phyloP scores from a whole-genome alignment of 2,329 filamentous ascomycete genomes.

The Monosporascus sp. region DNA sequence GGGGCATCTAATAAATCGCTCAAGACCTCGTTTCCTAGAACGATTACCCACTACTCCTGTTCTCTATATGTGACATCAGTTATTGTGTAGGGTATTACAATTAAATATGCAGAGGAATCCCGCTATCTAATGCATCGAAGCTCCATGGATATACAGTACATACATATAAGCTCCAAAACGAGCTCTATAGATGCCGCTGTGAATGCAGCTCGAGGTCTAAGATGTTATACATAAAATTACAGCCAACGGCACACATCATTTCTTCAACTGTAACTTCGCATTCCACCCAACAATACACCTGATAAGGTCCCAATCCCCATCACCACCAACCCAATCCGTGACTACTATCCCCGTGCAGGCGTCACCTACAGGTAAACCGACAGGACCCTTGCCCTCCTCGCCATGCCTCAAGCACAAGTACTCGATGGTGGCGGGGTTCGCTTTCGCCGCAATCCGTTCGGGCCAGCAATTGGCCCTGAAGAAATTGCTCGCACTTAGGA shows the following conservation, averaged over 20 bases:
- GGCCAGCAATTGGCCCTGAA: slow-evolving; percentile 92
- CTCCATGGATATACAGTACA: no score
- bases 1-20: no score
- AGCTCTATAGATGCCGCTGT: no score
- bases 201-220: no score
- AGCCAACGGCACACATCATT: background rate
- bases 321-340: slow-evolving; percentile 85
- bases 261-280: slow-evolving; percentile 51
- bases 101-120: no score
- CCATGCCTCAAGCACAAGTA: slow-evolving; percentile 56
- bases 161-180: no score
- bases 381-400: slow-evolving; percentile 43
- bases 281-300: slow-evolving; percentile 91
- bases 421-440: slow-evolving; percentile 71
- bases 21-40: no score
- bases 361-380: slow-evolving; percentile 53
- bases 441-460: slow-evolving; percentile 78
- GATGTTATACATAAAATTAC: slow-evolving; percentile 1
- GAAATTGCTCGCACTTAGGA: slow-evolving; percentile 87
- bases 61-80: no score
- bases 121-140: no score
- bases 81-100: no score
- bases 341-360: slow-evolving; percentile 83
- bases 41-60: no score
- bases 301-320: slow-evolving; percentile 87